A percentile compares a stretch with the other conserved stretches of the same genome.
phyloP scores from a whole-genome alignment of 768 basidiomycete genomes.

The Suillus brevipes region DNA sequence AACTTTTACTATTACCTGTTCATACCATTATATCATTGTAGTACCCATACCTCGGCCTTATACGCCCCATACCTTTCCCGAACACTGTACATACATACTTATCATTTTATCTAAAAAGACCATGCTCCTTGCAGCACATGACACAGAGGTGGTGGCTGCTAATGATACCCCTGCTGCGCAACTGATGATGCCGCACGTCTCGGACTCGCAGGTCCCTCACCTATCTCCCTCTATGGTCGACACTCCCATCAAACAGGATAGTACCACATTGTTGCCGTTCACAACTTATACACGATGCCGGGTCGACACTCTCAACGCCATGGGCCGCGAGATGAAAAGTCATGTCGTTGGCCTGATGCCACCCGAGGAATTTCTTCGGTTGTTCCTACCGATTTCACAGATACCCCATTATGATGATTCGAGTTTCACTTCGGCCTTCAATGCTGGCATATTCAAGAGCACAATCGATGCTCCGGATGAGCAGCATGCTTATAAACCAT shows the following conservation, averaged over 20 bases:
- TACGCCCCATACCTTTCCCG: too few species aligned
- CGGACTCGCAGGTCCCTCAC: too few species aligned
- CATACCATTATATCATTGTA: too few species aligned
- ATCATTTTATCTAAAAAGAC: too few species aligned
- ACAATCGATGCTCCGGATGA: not conserved
- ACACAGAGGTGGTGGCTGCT: too few species aligned
- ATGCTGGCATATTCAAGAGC: not conserved
- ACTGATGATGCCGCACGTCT: too few species aligned
- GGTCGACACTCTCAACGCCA: not conserved
- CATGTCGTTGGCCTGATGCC: conserved; percentile 10
- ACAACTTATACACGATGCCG: conserved; percentile 3
- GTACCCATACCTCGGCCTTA: too few species aligned
- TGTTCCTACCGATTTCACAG: conserved; percentile 3
- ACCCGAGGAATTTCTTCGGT: not conserved
- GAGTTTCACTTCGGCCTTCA: not conserved
- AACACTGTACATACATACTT: too few species aligned
- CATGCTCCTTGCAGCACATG: too few species aligned
- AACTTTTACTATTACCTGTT: too few species aligned
- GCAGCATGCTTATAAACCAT: conserved; percentile 3
- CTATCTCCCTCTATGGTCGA: not conserved
- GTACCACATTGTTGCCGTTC: not conserved
- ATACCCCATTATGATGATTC: not conserved
- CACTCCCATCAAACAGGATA: not conserved
- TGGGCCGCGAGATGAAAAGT: conserved; percentile 5
- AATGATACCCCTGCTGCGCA: too few species aligned